Evolutionary conservation across 306 rosid species (phyloP), one percentile per base, ranked within the genome.

Genomic region (Macrotyloma uniflorum): DNA sequence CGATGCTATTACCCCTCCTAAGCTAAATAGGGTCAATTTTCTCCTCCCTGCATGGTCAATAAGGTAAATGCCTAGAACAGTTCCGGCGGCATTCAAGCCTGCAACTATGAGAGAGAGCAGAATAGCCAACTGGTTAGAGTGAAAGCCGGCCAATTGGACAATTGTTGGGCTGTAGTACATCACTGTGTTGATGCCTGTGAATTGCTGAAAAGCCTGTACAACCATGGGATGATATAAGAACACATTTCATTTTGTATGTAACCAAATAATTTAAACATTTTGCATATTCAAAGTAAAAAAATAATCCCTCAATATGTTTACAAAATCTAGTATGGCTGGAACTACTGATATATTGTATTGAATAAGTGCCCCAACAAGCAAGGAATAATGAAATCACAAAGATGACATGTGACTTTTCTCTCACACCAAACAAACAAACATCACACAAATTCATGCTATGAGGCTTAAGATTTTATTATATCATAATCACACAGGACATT

Each of bases 121-220:
- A 78, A 94, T 89, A 32, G 98, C 98, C 70, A 92, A 47, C 78
- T 89, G 89, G 74, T 92, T 94, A 42, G 97, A 86, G 33, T 38
- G 51, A 59, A 94, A 89, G 78, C 98, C 98, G 18, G 97, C 98
- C 98, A 90, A 86, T 84, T 94, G 96, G 70, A 94, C 98, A 57
- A 94, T 94, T 8, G 94, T 94, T 81, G 98, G 97, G 84, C 98
- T 93, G 87, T 93, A 93, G 89, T 93, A 93, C 98, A 93, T 93
- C 59, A 93, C 98, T 10, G 98, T 94, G 88, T 94, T 94, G 82
- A 94, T 94, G 40, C 98, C 98, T 46, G 94, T 89, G 70, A 94
- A 94, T 83, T 94, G 97, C 86, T 94, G 98, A 74, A 94, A 94
- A 32, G 97, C 98, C 98, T 94, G 89, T 19, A 81, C 19, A 81